Evolutionary conservation across 106 monocot genomes (phyloP).

Genomic region (Allium sativum): DNA sequence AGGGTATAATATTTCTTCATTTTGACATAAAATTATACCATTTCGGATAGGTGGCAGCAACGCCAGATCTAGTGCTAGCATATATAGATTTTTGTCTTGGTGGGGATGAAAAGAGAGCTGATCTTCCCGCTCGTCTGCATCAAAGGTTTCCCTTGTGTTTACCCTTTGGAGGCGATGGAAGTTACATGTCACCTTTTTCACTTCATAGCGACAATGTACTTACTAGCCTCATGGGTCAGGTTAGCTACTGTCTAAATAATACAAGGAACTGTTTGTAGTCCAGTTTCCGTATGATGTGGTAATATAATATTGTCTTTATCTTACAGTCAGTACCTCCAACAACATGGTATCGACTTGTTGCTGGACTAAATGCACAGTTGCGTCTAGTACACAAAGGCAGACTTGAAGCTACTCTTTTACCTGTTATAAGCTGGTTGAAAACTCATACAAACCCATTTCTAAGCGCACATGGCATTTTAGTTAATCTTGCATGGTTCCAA

Average conservation of each 20-base stretch:
- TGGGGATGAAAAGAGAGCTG: constrained; percentile 95
- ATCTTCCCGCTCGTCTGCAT: constrained; percentile 83
- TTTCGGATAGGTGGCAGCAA: constrained; percentile 74
- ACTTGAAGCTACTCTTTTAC: constrained; percentile 42
- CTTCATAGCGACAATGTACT: constrained; percentile 97
- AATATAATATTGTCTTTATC: neutral
- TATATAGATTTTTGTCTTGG: constrained; percentile 96
- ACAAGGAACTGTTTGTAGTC: neutral
- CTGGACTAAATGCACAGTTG: constrained; percentile 91
- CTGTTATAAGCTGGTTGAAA: constrained; percentile 58
- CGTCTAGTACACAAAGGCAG: constrained; percentile 69
- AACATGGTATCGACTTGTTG: constrained; percentile 93
- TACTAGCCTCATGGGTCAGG: constrained; percentile 98
- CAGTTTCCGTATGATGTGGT: too few species aligned
- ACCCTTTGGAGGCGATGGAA: constrained; percentile 93
- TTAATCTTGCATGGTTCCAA: constrained; percentile 72
- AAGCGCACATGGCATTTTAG: constrained; percentile 28
- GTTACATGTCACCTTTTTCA: constrained; percentile 93
- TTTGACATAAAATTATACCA: neutral
- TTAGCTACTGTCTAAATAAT: constrained; percentile 7
- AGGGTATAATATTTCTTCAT: too few species aligned
- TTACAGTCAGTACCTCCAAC: constrained; percentile 80
- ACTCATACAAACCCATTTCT: constrained; percentile 60
- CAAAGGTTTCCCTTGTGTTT: constrained; percentile 86
- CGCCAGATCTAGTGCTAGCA: constrained; percentile 90